Evolutionary conservation across 495 filamentous ascomycete species (phyloP).

Genomic region (Aspergillus ostianus): DNA sequence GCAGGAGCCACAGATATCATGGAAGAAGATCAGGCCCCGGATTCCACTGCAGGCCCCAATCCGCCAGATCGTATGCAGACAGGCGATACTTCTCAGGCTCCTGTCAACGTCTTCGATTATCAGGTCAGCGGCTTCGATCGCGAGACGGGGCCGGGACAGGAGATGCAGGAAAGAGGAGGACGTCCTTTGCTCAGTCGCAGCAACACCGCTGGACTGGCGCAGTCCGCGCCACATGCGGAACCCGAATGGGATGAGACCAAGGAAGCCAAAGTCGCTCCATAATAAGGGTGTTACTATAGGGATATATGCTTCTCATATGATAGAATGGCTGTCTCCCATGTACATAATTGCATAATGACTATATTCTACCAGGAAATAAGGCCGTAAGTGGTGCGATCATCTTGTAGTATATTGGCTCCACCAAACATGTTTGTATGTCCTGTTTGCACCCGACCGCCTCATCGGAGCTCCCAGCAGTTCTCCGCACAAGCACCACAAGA

Average conservation of each 20-base stretch:
- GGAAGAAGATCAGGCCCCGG: not conserved
- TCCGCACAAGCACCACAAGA: no score
- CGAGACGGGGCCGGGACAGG: constrained; percentile 26
- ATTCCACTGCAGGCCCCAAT: constrained; percentile 4
- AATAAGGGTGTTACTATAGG: not conserved
- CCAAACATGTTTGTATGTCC: constrained; percentile 16
- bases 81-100: not conserved
- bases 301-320: not conserved
- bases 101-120: constrained; percentile 44
- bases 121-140: constrained; percentile 40
- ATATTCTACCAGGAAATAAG: not conserved
- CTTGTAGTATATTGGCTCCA: no score
- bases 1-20: constrained; percentile 7
- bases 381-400: no score
- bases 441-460: constrained; percentile 14
- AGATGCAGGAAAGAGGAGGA: constrained; percentile 39
- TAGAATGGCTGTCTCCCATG: not conserved
- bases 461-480: no score
- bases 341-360: not conserved
- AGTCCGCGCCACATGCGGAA: constrained; percentile 3
- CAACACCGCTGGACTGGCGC: constrained; percentile 12
- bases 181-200: constrained; percentile 23
- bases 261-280: constrained; percentile 17
- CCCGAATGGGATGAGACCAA: constrained; percentile 14
- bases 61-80: not conserved